phyloP scores from a whole-genome alignment of 352 stramenopile species.

The Pythium aristosporum region DNA sequence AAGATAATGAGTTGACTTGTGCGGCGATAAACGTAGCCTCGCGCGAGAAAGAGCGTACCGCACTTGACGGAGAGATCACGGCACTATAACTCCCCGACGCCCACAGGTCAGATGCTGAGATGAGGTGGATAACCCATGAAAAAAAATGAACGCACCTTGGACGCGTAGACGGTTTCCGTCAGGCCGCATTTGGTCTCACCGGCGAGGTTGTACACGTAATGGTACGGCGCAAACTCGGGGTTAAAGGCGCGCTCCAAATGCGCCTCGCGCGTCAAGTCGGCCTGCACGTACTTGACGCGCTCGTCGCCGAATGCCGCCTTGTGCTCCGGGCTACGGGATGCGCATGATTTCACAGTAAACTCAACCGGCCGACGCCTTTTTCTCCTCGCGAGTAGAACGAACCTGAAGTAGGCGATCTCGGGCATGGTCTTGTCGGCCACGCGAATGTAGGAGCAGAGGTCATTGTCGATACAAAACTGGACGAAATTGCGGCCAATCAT shows the following conservation, averaged over 20 bases:
- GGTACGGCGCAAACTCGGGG: constrained; percentile 64
- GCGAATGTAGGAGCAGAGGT: constrained; percentile 64
- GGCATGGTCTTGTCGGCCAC: constrained; percentile 88
- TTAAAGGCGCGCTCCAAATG: constrained; percentile 83
- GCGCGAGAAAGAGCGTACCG: constrained; percentile 40
- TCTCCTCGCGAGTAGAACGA: not conserved
- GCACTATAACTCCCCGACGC: constrained; percentile 36
- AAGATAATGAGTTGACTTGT: not conserved
- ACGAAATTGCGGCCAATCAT: constrained; percentile 90
- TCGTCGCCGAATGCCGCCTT: constrained; percentile 67
- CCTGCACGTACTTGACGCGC: constrained; percentile 79
- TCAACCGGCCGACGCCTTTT: not conserved
- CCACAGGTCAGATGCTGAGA: not conserved
- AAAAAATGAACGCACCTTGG: constrained; percentile 43
- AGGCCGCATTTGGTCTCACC: constrained; percentile 84
- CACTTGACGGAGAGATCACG: constrained; percentile 84
- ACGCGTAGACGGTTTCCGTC: constrained; percentile 70
- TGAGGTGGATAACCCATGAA: not conserved
- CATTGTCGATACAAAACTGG: constrained; percentile 70
- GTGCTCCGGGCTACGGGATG: constrained; percentile 30
- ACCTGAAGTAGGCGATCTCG: constrained; percentile 88
- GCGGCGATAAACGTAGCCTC: not conserved
- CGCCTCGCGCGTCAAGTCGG: constrained; percentile 74
- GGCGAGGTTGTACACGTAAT: constrained; percentile 85
- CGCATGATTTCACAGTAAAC: too few species aligned